phyloP scores from a whole-genome alignment of 2,329 filamentous ascomycete genomes.

The Aspergillus ochraceus region DNA sequence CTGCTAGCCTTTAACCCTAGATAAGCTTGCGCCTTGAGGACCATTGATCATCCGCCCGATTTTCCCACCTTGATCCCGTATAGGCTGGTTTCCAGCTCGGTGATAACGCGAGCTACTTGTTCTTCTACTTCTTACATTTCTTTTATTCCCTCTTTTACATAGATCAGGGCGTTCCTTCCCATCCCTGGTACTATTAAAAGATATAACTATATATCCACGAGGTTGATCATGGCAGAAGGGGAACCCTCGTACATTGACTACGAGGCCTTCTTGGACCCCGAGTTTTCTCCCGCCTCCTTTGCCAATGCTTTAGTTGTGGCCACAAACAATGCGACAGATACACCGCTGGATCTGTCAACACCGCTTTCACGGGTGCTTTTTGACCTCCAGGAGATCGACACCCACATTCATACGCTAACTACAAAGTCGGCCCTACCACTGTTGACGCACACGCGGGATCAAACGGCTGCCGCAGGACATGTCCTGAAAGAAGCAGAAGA shows the following conservation, averaged over 20 bases:
- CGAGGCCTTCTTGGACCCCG: slow-evolving; percentile 80
- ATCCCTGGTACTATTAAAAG: background rate
- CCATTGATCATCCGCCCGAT: background rate
- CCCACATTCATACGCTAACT: slow-evolving; percentile 86
- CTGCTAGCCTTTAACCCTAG: background rate
- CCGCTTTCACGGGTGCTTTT: slow-evolving; percentile 92
- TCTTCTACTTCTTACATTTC: background rate
- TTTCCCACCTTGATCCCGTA: background rate
- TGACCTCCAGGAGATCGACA: slow-evolving; percentile 95
- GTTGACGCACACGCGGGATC: slow-evolving; percentile 72
- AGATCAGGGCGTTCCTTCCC: background rate
- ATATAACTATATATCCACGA: background rate
- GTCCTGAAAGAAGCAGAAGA: slow-evolving; percentile 76
- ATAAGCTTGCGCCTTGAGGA: background rate
- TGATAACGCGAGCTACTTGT: background rate
- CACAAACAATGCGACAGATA: slow-evolving; percentile 90
- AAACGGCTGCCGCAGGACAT: slow-evolving; percentile 69
- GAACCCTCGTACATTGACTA: slow-evolving; percentile 89
- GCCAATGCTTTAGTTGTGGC: slow-evolving; percentile 85
- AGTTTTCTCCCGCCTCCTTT: slow-evolving; percentile 78
- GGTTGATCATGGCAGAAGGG: slow-evolving; percentile 33
- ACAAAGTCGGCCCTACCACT: slow-evolving; percentile 81
- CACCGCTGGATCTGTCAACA: slow-evolving; percentile 87
- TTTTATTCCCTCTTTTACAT: background rate
- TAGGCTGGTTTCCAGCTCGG: background rate